Conservation (phyloP, 2,329 filamentous ascomycete species). For the Diaporthe sp. region DNA sequence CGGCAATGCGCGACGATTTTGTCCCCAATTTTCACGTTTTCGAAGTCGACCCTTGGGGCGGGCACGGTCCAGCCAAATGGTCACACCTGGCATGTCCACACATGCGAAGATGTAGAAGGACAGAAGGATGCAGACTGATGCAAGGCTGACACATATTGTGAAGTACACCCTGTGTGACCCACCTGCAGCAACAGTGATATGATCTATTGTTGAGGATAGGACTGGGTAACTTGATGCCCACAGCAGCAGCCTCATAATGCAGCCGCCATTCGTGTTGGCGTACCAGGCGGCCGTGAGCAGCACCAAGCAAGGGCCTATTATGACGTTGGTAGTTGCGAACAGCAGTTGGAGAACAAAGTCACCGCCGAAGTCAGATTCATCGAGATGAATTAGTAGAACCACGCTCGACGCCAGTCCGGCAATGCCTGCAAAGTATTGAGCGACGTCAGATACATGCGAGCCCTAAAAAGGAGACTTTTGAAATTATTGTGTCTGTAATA, state of each 20-base stretch:
- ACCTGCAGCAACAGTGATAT: not conserved
- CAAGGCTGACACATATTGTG: not conserved
- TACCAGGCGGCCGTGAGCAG: not conserved
- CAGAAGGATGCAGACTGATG: not conserved
- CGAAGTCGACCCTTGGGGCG: not conserved
- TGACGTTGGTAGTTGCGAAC: not conserved
- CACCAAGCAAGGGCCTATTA: not conserved
- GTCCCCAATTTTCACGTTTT: not conserved
- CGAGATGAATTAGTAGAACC: not conserved
- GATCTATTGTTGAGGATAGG: not conserved
- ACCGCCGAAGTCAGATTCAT: not conserved
- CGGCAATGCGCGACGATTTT: not conserved
- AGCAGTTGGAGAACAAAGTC: not conserved
- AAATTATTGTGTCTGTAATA: not conserved
- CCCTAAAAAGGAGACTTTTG: not conserved
- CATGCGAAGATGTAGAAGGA: not conserved
- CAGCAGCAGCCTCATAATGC: not conserved
- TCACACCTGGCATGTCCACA: not conserved
- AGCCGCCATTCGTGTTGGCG: not conserved
- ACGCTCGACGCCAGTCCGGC: not conserved
- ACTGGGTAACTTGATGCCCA: not conserved
- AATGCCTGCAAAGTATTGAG: not conserved
- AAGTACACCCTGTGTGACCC: not conserved
- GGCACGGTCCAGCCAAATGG: not conserved
- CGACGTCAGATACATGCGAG: not conserved